These are phyloP conservation scores for Russula compacta DNA, from an alignment of 768 basidiomycete genomes.

Conservation along the genomic window DNA sequence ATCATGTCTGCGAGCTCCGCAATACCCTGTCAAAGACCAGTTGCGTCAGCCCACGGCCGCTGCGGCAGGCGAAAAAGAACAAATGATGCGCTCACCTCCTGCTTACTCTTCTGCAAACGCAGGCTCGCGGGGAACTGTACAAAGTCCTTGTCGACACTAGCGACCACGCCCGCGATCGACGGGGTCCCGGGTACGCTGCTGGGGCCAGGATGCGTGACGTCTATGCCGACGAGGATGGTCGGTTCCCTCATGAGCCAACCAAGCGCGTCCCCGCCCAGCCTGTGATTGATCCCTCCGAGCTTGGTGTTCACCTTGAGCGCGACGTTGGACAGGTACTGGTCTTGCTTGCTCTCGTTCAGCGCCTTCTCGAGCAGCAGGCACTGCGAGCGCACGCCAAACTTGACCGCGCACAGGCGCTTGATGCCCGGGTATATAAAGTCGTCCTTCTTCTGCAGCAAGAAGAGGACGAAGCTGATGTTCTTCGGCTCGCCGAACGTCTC, in stretches of 20 bases:
- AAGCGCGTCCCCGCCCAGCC: conserved; percentile 46
- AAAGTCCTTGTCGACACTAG: conserved; percentile 58
- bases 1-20: conserved; percentile 58
- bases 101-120: conserved; percentile 49
- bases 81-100: conserved; percentile 26
- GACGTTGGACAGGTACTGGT: conserved; percentile 77
- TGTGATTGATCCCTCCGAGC: conserved; percentile 73
- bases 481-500: conserved; percentile 12
- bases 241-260: conserved; percentile 54
- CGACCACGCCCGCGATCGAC: conserved; percentile 78
- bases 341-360: conserved; percentile 46
- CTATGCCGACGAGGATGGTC: conserved; percentile 82
- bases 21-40: conserved; percentile 51
- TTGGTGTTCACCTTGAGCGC: conserved; percentile 79
- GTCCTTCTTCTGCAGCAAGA: conserved; percentile 58
- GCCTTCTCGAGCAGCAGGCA: conserved; percentile 63
- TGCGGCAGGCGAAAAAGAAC: too few relatives aligned
- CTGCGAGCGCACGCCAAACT: conserved; percentile 67
- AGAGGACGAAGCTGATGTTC: conserved; percentile 58
- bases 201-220: conserved; percentile 75
- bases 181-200: conserved; percentile 61
- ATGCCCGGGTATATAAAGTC: conserved; percentile 75
- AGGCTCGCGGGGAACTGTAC: conserved; percentile 74
- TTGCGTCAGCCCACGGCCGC: background rate
- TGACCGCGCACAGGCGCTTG: conserved; percentile 67